Evolutionary conservation across 805 yeast genomes (phyloP).

Genomic region (Wickerhamomyces rabaulensis): DNA sequence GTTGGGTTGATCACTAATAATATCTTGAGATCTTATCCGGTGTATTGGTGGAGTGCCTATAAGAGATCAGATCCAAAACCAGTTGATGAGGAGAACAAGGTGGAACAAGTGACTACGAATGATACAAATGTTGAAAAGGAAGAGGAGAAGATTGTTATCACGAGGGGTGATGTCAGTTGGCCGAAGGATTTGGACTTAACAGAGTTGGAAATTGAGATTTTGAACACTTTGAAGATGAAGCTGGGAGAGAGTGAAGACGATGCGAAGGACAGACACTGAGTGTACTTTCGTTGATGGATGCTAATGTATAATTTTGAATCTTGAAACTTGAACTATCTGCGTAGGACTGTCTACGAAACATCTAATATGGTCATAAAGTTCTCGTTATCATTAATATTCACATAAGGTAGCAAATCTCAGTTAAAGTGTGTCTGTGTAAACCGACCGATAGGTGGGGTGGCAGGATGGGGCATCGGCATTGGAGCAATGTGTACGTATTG

Average conservation of each 20-base stretch:
- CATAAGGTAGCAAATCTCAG: too few relatives aligned
- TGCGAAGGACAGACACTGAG: background rate
- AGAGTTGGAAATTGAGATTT: conserved; percentile 2
- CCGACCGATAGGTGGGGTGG: too few relatives aligned
- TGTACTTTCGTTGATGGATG: too few relatives aligned
- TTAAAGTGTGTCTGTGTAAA: too few relatives aligned
- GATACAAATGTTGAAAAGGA: background rate
- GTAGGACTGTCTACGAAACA: too few relatives aligned
- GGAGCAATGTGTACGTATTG: too few relatives aligned
- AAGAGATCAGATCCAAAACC: conserved; percentile 1
- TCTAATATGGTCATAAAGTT: too few relatives aligned
- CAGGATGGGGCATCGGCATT: too few relatives aligned
- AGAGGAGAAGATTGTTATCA: background rate
- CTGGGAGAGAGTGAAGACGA: conserved; percentile 1
- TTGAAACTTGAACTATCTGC: too few relatives aligned
- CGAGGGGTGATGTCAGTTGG: conserved; percentile 1
- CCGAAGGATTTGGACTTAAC: conserved; percentile 3
- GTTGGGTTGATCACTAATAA: conserved; percentile 53
- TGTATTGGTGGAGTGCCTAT: conserved; percentile 49
- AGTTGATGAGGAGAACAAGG: conserved; percentile 4
- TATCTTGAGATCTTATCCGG: conserved; percentile 47
- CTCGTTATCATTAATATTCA: too few relatives aligned
- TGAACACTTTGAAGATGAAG: conserved; percentile 4
- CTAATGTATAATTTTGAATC: background rate
- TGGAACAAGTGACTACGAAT: background rate